A percentile compares a stretch with the other conserved stretches of the same genome.
Conservation (phyloP, 2,329 filamentous ascomycete species). For the Hypoxylon sp. region DNA sequence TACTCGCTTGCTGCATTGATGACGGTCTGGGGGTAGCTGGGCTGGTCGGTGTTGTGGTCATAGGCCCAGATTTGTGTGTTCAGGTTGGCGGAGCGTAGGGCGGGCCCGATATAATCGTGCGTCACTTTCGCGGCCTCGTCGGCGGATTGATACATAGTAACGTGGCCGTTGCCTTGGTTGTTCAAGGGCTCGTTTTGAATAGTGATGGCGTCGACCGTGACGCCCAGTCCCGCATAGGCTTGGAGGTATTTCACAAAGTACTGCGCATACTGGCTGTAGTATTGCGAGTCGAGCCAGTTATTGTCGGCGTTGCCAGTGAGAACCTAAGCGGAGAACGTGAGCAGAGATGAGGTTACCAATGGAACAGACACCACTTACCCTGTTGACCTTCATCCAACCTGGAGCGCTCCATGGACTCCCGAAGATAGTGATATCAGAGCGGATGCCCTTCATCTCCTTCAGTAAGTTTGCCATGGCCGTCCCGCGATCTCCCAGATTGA, state of each 20-base stretch:
- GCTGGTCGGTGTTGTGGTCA: slow-evolving; percentile 59
- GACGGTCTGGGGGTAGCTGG: slow-evolving; percentile 59
- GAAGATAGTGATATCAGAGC: slow-evolving; percentile 57
- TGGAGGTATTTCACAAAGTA: slow-evolving; percentile 62
- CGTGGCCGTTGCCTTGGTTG: slow-evolving; percentile 56
- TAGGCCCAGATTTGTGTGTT: slow-evolving; percentile 64
- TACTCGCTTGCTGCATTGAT: slow-evolving; percentile 53
- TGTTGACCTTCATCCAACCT: slow-evolving; percentile 61
- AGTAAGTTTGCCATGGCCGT: slow-evolving; percentile 58
- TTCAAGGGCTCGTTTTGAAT: slow-evolving; percentile 63
- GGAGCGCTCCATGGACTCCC: slow-evolving; percentile 60
- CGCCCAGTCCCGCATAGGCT: slow-evolving; percentile 56
- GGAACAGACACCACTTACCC: slow-evolving; percentile 33
- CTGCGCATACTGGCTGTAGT: slow-evolving; percentile 55
- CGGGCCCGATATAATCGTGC: slow-evolving; percentile 58
- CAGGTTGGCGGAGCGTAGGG: slow-evolving; percentile 58
- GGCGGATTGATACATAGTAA: slow-evolving; percentile 58
- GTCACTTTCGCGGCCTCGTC: slow-evolving; percentile 59
- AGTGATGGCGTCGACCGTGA: slow-evolving; percentile 59
- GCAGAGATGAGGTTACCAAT: background rate
- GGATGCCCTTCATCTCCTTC: slow-evolving; percentile 55
- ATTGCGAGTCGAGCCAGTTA: slow-evolving; percentile 57
- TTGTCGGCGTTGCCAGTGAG: slow-evolving; percentile 57
- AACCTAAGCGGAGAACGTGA: slow-evolving; percentile 37
- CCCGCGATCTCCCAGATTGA: slow-evolving; percentile 58